phyloP scores from a whole-genome alignment of 805 yeast species.

The Candida nemodendra region DNA sequence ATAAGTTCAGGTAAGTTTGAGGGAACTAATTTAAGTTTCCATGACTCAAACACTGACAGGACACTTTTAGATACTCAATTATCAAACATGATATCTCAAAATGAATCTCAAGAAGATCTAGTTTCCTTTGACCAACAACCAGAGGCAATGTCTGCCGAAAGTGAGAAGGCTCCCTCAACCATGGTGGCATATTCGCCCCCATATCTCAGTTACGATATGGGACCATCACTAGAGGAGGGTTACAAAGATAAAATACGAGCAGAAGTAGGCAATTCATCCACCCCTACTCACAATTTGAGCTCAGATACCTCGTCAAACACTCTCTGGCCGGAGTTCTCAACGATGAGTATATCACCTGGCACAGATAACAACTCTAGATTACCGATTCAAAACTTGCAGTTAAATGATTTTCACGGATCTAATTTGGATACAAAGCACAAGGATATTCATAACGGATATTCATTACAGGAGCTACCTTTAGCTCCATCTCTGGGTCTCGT shows the following conservation, averaged over 20 bases:
- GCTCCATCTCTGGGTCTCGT: slow-evolving; percentile 22
- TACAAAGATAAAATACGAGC: slow-evolving; percentile 12
- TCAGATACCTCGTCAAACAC: slow-evolving; percentile 6
- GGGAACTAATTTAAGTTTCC: too few relatives aligned
- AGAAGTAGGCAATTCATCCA: not conserved
- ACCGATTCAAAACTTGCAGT: slow-evolving; percentile 1
- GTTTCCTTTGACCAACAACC: slow-evolving; percentile 5
- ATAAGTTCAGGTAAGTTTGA: slow-evolving; percentile 8
- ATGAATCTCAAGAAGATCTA: slow-evolving; percentile 20
- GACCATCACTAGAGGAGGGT: slow-evolving; percentile 22
- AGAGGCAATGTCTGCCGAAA: not conserved
- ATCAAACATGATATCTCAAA: not conserved
- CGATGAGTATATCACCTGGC: slow-evolving; percentile 13
- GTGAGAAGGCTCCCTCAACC: not conserved
- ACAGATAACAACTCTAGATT: slow-evolving; percentile 3
- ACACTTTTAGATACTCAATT: slow-evolving; percentile 4
- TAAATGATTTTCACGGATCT: not conserved
- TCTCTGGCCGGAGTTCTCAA: slow-evolving; percentile 13
- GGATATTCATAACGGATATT: slow-evolving; percentile 1
- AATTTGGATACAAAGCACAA: not conserved
- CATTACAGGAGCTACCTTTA: slow-evolving; percentile 9
- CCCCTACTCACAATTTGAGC: slow-evolving; percentile 4
- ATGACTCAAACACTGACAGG: too few relatives aligned
- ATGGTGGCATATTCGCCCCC: slow-evolving; percentile 1
- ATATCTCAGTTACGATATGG: slow-evolving; percentile 16